Conservation (phyloP, 1,284 basidiomycete genomes). For the Pterulicium gracile region DNA sequence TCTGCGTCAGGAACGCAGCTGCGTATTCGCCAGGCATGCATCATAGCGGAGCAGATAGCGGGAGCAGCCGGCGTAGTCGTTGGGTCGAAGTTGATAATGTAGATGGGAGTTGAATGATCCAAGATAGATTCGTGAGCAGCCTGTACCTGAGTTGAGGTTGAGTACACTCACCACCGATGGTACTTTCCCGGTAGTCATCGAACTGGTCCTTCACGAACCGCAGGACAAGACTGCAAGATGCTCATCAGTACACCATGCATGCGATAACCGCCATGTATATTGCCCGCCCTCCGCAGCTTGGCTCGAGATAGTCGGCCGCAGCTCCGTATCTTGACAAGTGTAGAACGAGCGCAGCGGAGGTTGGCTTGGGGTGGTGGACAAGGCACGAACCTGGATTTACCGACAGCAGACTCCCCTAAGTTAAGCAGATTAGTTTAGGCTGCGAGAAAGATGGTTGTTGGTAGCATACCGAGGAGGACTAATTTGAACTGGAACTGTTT, state of each 20-base stretch:
- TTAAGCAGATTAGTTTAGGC: constrained; percentile 5
- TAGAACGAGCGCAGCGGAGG: too few relatives aligned
- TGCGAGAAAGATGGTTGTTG: too few relatives aligned
- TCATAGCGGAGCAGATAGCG: too few relatives aligned
- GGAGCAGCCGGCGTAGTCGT: too few relatives aligned
- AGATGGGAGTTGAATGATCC: constrained; percentile 10
- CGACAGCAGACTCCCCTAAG: constrained; percentile 91
- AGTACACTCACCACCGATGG: constrained; percentile 56
- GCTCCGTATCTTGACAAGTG: too few relatives aligned
- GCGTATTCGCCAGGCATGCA: constrained; percentile 9
- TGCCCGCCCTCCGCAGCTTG: too few relatives aligned
- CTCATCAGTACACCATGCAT: not conserved
- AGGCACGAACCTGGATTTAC: constrained; percentile 81
- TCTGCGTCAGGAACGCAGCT: constrained; percentile 97
- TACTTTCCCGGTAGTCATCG: constrained; percentile 92
- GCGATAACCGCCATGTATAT: not conserved
- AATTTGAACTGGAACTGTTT: constrained; percentile 87
- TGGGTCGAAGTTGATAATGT: not conserved
- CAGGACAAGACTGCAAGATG: constrained; percentile 68
- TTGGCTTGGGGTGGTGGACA: too few relatives aligned
- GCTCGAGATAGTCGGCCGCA: too few relatives aligned
- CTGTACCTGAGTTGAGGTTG: not conserved
- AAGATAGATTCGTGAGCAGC: not conserved
- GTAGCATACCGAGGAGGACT: constrained; percentile 70
- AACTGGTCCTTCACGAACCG: constrained; percentile 97